Evolutionary conservation across 495 filamentous ascomycete genomes (phyloP).

Genomic region (Trichoderma parareesei): DNA sequence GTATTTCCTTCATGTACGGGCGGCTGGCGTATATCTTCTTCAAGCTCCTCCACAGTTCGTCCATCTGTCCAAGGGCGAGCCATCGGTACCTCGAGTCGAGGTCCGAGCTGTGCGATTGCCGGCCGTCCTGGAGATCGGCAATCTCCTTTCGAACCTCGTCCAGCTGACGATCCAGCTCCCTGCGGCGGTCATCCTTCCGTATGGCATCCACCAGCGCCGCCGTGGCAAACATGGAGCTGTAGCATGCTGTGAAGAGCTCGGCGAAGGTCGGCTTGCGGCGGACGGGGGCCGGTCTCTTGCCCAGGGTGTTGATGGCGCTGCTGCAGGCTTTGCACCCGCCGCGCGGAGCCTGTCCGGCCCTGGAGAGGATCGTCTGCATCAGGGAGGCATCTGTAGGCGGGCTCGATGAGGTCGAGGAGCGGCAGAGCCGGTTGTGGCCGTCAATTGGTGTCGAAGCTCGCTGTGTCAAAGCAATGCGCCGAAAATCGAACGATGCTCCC

Average conservation of each 20-base stretch:
- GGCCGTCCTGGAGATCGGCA: not conserved
- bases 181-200: constrained; percentile 51
- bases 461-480: not conserved
- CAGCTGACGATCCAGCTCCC: constrained; percentile 54
- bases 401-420: constrained; percentile 23
- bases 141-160: constrained; percentile 29
- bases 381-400: not conserved
- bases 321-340: constrained; percentile 60
- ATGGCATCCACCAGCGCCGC: constrained; percentile 59
- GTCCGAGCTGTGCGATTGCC: not conserved
- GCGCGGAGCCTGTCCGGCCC: constrained; percentile 52
- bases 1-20: constrained; percentile 7
- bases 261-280: constrained; percentile 45
- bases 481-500: constrained; percentile 7
- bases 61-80: constrained; percentile 4
- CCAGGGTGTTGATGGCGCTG: constrained; percentile 42
- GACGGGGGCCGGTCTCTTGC: constrained; percentile 45
- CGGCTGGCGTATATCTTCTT: constrained; percentile 4
- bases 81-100: not conserved
- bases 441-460: constrained; percentile 1
- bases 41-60: constrained; percentile 2
- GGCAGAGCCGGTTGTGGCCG: constrained; percentile 15
- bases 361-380: constrained; percentile 69
- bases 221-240: constrained; percentile 64
- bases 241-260: constrained; percentile 61